A percentile compares a stretch with the other conserved stretches of the same genome.
Evolutionary conservation across 108 stramenopile genomes (phyloP).

Genomic region (Nannochloropsis oceanica): DNA sequence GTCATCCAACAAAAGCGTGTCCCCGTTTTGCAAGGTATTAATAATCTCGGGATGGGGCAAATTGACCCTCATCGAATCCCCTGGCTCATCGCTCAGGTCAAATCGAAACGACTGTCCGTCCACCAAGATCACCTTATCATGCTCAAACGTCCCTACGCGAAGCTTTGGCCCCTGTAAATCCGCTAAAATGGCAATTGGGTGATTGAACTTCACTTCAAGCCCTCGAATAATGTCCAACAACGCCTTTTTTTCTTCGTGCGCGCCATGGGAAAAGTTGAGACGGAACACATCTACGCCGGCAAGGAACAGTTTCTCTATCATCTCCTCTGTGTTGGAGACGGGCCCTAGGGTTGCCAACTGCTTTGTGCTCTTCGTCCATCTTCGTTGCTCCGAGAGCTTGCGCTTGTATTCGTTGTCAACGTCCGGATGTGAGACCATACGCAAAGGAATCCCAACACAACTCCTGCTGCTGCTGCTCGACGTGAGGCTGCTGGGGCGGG

Average conservation of each 20-base stretch:
- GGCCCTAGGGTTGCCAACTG: slow-evolving; percentile 83
- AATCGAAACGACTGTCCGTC: slow-evolving; percentile 68
- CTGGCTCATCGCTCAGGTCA: slow-evolving; percentile 61
- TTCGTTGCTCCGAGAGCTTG: neutral
- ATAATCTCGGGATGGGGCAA: slow-evolving; percentile 90
- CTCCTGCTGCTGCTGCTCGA: neutral
- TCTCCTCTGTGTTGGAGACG: slow-evolving; percentile 58
- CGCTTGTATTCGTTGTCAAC: neutral
- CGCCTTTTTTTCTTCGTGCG: slow-evolving; percentile 82
- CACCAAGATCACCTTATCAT: slow-evolving; percentile 42
- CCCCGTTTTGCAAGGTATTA: slow-evolving; percentile 51
- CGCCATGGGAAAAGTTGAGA: slow-evolving; percentile 85
- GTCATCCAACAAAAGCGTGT: slow-evolving; percentile 76
- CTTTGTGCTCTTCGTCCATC: neutral
- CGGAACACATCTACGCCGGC: slow-evolving; percentile 89
- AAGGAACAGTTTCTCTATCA: slow-evolving; percentile 81
- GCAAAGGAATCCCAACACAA: neutral
- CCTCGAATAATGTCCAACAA: slow-evolving; percentile 41
- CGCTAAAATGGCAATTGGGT: slow-evolving; percentile 81
- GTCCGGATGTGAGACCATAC: neutral
- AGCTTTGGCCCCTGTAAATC: slow-evolving; percentile 88
- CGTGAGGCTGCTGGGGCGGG: neutral
- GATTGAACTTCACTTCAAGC: slow-evolving; percentile 72
- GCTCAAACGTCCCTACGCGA: slow-evolving; percentile 68
- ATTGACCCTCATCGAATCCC: slow-evolving; percentile 61